Evolutionary conservation across 78 protist genomes (phyloP).

Genomic region (Dictyostelium intermedium): DNA sequence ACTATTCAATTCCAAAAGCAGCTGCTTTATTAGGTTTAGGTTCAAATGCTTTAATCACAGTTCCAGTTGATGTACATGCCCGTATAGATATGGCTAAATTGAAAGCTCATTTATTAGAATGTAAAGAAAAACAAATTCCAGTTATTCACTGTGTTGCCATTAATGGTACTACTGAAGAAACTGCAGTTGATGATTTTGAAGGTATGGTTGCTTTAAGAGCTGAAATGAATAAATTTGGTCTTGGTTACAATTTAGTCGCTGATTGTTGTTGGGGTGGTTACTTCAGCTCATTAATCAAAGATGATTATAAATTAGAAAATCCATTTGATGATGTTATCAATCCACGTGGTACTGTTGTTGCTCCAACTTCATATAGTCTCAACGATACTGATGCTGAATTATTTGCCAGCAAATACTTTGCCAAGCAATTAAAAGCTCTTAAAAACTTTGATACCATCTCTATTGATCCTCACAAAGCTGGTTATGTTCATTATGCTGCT

Average conservation of each 20-base stretch:
- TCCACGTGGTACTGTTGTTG: not conserved
- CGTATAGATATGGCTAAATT: not conserved
- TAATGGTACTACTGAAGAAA: constrained; percentile 47
- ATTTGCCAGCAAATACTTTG: not conserved
- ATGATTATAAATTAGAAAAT: constrained; percentile 9
- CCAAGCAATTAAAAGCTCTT: not conserved
- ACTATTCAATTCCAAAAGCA: constrained; percentile 57
- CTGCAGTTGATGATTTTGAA: constrained; percentile 38
- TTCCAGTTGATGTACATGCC: constrained; percentile 38
- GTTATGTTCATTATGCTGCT: constrained; percentile 31
- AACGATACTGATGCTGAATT: not conserved
- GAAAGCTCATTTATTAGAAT: constrained; percentile 2
- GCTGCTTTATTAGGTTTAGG: constrained; percentile 49
- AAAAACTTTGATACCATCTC: constrained; percentile 24
- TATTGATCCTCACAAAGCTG: constrained; percentile 45
- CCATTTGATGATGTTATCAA: constrained; percentile 6
- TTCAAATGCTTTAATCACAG: not conserved
- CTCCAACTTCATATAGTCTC: not conserved
- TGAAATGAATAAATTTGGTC: constrained; percentile 2
- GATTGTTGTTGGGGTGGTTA: constrained; percentile 62
- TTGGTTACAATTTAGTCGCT: not conserved
- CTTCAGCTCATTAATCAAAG: not conserved
- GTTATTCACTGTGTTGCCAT: not conserved
- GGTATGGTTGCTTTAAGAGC: not conserved
- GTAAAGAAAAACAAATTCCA: constrained; percentile 2